Percentiles rank a stretch among this genome's conserved stretches.
phyloP scores from a whole-genome alignment of 306 rosid genomes.

The Cicer cuneatum region DNA sequence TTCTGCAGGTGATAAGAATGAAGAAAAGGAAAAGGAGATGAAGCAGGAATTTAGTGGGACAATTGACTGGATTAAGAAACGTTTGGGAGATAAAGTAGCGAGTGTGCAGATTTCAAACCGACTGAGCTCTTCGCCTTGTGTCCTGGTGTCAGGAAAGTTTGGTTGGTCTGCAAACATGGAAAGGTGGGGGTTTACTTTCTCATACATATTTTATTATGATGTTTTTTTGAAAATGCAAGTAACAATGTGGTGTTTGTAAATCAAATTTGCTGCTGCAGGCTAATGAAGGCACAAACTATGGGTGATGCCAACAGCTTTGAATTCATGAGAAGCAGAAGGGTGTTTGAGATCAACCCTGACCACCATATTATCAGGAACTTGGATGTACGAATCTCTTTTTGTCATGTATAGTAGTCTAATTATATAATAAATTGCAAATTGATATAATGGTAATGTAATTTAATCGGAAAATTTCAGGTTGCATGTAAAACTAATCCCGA shows the following conservation, averaged over 20 bases:
- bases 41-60: conserved; percentile 86
- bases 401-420: background rate
- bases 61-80: conserved; percentile 96
- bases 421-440: background rate
- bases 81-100: conserved; percentile 90
- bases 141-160: conserved; percentile 91
- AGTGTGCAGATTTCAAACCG: conserved; percentile 90
- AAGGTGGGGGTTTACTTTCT: conserved; percentile 56
- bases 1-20: conserved; percentile 85
- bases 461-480: conserved; percentile 59
- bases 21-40: conserved; percentile 83
- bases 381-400: conserved; percentile 60
- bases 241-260: conserved; percentile 20
- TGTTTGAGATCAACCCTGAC: conserved; percentile 91
- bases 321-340: conserved; percentile 97
- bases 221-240: conserved; percentile 20
- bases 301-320: conserved; percentile 93
- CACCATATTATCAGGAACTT: conserved; percentile 83
- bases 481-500: conserved; percentile 74
- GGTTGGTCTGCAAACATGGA: conserved; percentile 99
- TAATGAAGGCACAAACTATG: conserved; percentile 89
- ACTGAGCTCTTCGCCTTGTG: conserved; percentile 93
- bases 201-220: conserved; percentile 4
- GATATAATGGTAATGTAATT: conserved; percentile 24
- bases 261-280: conserved; percentile 53